These are phyloP conservation scores for Fusarium sacchari DNA, from an alignment of 2,329 filamentous ascomycete species.

Conservation along the genomic window DNA sequence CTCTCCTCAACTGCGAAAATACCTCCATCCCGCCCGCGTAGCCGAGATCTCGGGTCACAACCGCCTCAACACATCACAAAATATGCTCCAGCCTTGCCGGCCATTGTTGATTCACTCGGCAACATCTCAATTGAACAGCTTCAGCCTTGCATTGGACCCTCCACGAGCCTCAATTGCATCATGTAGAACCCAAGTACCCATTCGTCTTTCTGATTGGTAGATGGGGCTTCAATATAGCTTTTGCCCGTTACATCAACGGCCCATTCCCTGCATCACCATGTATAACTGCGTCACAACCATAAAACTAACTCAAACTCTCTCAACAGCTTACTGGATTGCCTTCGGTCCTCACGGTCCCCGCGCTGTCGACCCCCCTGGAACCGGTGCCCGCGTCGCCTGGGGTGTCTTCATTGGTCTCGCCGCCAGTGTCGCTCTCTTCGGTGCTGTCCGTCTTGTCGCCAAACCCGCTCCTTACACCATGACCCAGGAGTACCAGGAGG, in stretches of 20 bases:
- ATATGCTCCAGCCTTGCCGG: slow-evolving; percentile 4
- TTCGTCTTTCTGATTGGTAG: slow-evolving; percentile 39
- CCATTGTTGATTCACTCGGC: slow-evolving; percentile 31
- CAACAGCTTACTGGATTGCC: slow-evolving; percentile 95
- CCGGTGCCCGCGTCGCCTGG: slow-evolving; percentile 80
- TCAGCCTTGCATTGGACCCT: slow-evolving; percentile 36
- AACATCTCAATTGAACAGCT: slow-evolving; percentile 15
- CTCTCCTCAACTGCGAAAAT: slow-evolving; percentile 45
- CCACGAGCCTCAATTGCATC: slow-evolving; percentile 42
- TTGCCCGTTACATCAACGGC: slow-evolving; percentile 20
- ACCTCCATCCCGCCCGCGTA: slow-evolving; percentile 44
- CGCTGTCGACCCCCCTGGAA: slow-evolving; percentile 82
- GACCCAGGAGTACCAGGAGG: slow-evolving; percentile 97
- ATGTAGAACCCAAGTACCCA: slow-evolving; percentile 31
- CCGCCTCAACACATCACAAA: slow-evolving; percentile 15
- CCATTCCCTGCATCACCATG: slow-evolving; percentile 22
- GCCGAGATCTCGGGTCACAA: slow-evolving; percentile 36
- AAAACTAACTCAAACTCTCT: slow-evolving; percentile 53
- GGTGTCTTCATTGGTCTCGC: slow-evolving; percentile 76
- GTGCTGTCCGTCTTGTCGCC: slow-evolving; percentile 75
- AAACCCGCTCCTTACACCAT: slow-evolving; percentile 82
- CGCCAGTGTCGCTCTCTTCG: slow-evolving; percentile 77
- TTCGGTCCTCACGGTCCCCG: slow-evolving; percentile 97
- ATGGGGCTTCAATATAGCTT: slow-evolving; percentile 25
- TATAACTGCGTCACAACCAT: slow-evolving; percentile 21